Conservation (phyloP, 2,329 filamentous ascomycete genomes). For the Verruconis gallopava region DNA sequence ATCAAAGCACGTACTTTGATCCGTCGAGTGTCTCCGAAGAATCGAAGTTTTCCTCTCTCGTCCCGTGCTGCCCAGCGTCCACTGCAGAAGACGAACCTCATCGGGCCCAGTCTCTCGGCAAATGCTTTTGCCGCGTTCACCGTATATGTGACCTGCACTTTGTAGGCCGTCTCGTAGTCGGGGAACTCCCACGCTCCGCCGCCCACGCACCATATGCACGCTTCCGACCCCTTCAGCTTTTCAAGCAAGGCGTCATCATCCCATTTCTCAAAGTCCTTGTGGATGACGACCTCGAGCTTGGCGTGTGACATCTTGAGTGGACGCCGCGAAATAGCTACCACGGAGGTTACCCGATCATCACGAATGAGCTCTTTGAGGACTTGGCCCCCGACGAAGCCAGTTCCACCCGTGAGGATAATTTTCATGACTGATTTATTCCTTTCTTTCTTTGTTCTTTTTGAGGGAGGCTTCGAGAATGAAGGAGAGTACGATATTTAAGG, state of each 20-base stretch:
- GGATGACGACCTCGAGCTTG: constrained; percentile 53
- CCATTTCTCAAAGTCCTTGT: constrained; percentile 54
- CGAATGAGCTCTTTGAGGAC: constrained; percentile 26
- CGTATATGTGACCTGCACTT: constrained; percentile 4
- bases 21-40: neutral
- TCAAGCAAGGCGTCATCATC: constrained; percentile 42
- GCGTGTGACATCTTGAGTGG: constrained; percentile 12
- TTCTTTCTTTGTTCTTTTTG: too few species aligned
- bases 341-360: constrained; percentile 1
- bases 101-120: neutral
- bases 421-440: too few species aligned
- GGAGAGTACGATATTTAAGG: too few species aligned
- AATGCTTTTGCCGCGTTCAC: constrained; percentile 1
- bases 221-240: constrained; percentile 50
- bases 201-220: constrained; percentile 48
- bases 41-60: neutral
- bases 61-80: constrained; percentile 1
- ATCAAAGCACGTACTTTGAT: constrained; percentile 5
- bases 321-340: constrained; percentile 1
- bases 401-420: constrained; percentile 31
- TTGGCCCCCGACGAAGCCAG: constrained; percentile 27
- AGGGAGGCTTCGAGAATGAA: too few species aligned
- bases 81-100: constrained; percentile 8
- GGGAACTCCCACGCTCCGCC: neutral
- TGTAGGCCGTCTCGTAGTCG: neutral